These are phyloP conservation scores for Colletotrichum tropicicola DNA, from an alignment of 2,329 filamentous ascomycete species.

Conservation along the genomic window DNA sequence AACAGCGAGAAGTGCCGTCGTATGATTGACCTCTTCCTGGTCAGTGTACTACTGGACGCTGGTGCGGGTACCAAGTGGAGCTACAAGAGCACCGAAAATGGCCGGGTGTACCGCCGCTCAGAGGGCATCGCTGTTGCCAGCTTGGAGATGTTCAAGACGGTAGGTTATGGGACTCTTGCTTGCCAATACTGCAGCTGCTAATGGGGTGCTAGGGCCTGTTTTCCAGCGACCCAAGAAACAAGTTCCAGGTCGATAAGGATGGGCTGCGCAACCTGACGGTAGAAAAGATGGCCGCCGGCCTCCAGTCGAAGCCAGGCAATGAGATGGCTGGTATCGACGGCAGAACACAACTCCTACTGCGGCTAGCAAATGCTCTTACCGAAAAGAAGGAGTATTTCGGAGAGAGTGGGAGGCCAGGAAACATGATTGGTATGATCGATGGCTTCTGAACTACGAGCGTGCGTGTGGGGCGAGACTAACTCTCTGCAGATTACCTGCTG, in stretches of 20 bases:
- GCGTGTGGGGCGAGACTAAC: slow-evolving; percentile 33
- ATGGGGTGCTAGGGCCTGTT: slow-evolving; percentile 72
- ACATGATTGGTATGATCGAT: slow-evolving; percentile 80
- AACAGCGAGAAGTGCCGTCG: slow-evolving; percentile 78
- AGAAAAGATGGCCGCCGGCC: slow-evolving; percentile 78
- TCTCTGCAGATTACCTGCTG: slow-evolving; percentile 82
- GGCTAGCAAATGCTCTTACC: slow-evolving; percentile 77
- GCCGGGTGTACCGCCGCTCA: slow-evolving; percentile 82
- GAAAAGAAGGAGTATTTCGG: slow-evolving; percentile 87
- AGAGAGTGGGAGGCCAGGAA: slow-evolving; percentile 83
- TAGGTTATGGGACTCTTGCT: slow-evolving; percentile 38
- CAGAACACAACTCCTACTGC: slow-evolving; percentile 79
- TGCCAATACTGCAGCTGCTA: not conserved
- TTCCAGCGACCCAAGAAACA: slow-evolving; percentile 82
- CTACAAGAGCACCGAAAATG: slow-evolving; percentile 92
- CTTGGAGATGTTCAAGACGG: slow-evolving; percentile 90
- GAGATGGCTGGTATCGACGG: slow-evolving; percentile 87
- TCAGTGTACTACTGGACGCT: slow-evolving; percentile 85
- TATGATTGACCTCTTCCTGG: slow-evolving; percentile 79
- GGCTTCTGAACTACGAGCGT: not conserved
- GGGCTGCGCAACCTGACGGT: slow-evolving; percentile 80
- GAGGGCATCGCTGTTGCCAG: slow-evolving; percentile 84
- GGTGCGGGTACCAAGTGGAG: slow-evolving; percentile 91
- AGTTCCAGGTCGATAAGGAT: slow-evolving; percentile 87
- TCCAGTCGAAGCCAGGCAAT: slow-evolving; percentile 86